Percentiles rank a stretch among this genome's conserved stretches.
Evolutionary conservation across 1,284 basidiomycete species (phyloP).

Genomic region (Ustilago bromivora): DNA sequence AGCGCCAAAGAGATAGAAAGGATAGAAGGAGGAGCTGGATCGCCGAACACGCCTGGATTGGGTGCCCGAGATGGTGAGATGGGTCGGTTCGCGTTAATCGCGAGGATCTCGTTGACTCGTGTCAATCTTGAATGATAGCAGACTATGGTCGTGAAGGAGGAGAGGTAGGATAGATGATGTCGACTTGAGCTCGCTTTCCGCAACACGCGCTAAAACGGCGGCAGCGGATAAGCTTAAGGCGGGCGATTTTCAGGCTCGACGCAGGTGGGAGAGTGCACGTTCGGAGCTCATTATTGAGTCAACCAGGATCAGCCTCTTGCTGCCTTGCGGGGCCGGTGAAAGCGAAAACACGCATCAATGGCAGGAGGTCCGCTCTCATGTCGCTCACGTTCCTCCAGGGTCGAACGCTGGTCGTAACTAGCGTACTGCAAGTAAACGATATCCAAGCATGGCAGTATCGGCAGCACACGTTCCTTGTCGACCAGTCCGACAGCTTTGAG

Average conservation of each 20-base stretch:
- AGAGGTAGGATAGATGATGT: conserved; percentile 9
- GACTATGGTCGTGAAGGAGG: conserved; percentile 23
- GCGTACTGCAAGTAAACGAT: not conserved
- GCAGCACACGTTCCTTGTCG: not conserved
- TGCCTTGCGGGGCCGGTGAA: conserved; percentile 4
- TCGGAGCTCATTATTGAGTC: conserved; percentile 1
- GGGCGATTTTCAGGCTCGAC: not conserved
- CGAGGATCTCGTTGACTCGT: conserved; percentile 42
- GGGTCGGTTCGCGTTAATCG: conserved; percentile 46
- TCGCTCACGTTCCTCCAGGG: conserved; percentile 14
- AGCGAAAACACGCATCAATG: conserved; percentile 9
- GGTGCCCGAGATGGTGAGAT: conserved; percentile 58
- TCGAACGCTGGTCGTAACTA: conserved; percentile 1
- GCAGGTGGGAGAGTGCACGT: conserved; percentile 7
- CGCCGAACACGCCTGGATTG: conserved; percentile 60
- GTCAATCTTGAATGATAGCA: conserved; percentile 22
- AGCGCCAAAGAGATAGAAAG: conserved; percentile 11
- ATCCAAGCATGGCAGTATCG: not conserved
- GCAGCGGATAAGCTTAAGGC: conserved; percentile 21
- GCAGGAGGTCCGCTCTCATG: not conserved
- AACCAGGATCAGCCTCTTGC: no score
- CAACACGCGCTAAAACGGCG: conserved; percentile 6
- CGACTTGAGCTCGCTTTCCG: not conserved
- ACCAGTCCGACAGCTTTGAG: not conserved
- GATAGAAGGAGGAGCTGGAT: conserved; percentile 9